phyloP scores from a whole-genome alignment of 1,284 basidiomycete genomes.

The Trichosporon sp. region DNA sequence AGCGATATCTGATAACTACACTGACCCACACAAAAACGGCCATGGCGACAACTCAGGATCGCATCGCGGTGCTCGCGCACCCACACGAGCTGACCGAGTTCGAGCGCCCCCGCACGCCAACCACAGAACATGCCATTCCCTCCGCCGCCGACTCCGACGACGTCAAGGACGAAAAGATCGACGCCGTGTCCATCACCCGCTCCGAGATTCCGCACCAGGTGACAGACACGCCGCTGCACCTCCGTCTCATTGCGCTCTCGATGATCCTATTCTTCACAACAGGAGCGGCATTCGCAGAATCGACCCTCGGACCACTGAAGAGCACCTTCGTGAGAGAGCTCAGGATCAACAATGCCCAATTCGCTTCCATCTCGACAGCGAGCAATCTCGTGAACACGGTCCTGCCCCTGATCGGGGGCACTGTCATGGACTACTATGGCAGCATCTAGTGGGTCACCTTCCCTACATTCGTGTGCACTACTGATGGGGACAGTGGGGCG shows the following conservation, averaged over 20 bases:
- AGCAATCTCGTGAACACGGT: conserved; percentile 56
- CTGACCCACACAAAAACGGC: background rate
- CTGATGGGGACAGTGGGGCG: conserved; percentile 12
- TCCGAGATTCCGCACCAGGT: conserved; percentile 7
- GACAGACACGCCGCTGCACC: conserved; percentile 26
- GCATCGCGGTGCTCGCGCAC: background rate
- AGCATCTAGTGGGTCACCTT: conserved; percentile 36
- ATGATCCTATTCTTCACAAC: conserved; percentile 49
- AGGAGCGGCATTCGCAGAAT: conserved; percentile 42
- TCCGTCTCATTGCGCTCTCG: conserved; percentile 36
- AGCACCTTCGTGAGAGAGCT: conserved; percentile 50
- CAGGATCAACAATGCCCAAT: conserved; percentile 56
- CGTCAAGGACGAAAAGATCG: background rate
- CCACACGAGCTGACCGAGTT: background rate
- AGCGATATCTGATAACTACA: background rate
- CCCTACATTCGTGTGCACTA: conserved; percentile 19
- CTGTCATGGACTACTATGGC: conserved; percentile 58
- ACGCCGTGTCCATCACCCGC: background rate
- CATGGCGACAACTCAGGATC: conserved; percentile 10
- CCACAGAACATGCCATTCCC: too few relatives aligned
- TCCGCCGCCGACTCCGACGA: background rate
- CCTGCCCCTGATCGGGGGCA: conserved; percentile 57
- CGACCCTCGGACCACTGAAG: conserved; percentile 52
- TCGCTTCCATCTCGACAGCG: conserved; percentile 55
- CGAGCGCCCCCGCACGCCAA: background rate